A percentile compares a stretch with the other conserved stretches of the same genome.
phyloP scores from a whole-genome alignment of 805 yeast genomes.

The Kluyveromyces nonfermentans region DNA sequence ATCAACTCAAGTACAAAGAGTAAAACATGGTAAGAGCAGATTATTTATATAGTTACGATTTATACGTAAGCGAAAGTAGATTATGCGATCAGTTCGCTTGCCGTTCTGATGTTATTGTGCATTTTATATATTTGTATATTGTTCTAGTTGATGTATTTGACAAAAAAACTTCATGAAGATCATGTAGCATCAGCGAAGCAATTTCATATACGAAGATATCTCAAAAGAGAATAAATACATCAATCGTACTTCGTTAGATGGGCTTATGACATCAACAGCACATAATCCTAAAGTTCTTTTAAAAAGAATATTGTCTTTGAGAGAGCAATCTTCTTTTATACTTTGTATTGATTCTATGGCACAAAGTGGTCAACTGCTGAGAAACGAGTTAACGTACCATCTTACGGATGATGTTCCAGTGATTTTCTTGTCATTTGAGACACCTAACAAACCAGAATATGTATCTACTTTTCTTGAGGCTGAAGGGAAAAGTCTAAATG shows the following conservation, averaged over 20 bases:
- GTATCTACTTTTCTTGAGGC: constrained; percentile 44
- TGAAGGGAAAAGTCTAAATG: constrained; percentile 11
- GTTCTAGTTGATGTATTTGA: no score
- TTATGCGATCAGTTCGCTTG: no score
- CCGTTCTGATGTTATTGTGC: no score
- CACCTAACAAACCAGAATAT: constrained; percentile 42
- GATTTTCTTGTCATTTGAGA: constrained; percentile 60
- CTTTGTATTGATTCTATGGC: constrained; percentile 58
- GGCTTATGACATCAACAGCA: constrained; percentile 27
- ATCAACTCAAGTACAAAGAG: background rate
- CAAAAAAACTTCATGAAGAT: no score
- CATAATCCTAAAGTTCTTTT: constrained; percentile 47
- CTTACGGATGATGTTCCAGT: constrained; percentile 29
- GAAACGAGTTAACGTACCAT: constrained; percentile 48
- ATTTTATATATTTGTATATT: no score
- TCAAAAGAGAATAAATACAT: background rate
- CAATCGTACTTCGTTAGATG: background rate
- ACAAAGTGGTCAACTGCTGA: constrained; percentile 52
- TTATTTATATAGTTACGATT: no score
- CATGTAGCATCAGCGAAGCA: background rate
- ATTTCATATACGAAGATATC: no score
- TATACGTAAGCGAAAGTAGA: no score
- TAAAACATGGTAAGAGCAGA: background rate
- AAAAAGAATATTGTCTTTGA: constrained; percentile 55
- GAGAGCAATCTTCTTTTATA: constrained; percentile 67